Evolutionary conservation across 768 basidiomycete species (phyloP).

Genomic region (Suillus cothurnatus): DNA sequence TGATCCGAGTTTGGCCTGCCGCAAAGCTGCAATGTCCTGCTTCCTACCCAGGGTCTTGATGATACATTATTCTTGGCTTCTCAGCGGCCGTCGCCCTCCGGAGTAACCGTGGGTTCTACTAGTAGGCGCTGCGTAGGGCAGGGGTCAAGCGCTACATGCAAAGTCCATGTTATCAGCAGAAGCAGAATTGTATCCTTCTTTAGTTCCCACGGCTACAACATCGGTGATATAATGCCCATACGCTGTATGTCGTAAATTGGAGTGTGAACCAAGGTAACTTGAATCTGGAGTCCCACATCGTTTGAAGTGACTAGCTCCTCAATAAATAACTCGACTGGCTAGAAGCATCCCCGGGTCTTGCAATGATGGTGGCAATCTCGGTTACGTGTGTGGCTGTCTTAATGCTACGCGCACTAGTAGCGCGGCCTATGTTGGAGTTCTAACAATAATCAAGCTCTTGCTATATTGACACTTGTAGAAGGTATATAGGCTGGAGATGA

Average conservation of each 20-base stretch:
- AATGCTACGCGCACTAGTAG: neutral
- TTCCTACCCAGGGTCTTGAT: neutral
- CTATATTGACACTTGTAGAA: neutral
- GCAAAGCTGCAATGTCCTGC: neutral
- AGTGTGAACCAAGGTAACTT: neutral
- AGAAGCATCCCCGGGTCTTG: neutral
- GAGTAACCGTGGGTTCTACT: neutral
- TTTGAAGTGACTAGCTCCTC: neutral
- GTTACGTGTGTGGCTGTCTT: too few species aligned
- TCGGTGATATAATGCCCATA: too few species aligned
- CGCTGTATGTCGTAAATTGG: neutral
- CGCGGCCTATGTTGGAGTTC: neutral
- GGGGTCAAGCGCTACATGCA: neutral
- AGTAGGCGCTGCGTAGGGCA: neutral
- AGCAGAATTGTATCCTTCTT: too few species aligned
- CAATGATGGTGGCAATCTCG: neutral
- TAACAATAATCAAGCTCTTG: neutral
- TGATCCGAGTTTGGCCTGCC: neutral
- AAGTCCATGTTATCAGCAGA: too few species aligned
- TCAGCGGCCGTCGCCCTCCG: neutral
- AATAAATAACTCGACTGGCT: neutral
- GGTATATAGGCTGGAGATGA: neutral
- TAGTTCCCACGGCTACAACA: too few species aligned
- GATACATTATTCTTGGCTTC: neutral
- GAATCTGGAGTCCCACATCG: neutral